Evolutionary conservation across 1,284 basidiomycete species (phyloP).

Genomic region (Porodaedalea pini): DNA sequence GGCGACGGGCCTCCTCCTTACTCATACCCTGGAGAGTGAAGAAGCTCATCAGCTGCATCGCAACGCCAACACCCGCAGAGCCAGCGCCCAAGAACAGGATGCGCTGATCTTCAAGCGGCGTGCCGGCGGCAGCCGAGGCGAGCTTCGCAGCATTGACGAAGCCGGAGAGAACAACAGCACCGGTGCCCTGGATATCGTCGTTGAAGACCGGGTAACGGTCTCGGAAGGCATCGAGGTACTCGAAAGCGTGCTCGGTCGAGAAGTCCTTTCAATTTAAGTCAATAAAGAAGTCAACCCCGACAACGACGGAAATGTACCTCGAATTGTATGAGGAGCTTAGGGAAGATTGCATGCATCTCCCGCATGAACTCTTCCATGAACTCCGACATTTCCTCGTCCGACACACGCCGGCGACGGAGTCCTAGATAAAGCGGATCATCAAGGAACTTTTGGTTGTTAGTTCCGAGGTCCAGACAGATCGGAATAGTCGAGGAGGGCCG

Average conservation of each 20-base stretch:
- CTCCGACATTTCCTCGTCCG: conserved; percentile 62
- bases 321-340: conserved; percentile 87
- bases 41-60: conserved; percentile 85
- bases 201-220: conserved; percentile 82
- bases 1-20: conserved; percentile 71
- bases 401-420: conserved; percentile 66
- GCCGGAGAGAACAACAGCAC: conserved; percentile 88
- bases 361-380: conserved; percentile 95
- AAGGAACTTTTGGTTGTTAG: conserved; percentile 79
- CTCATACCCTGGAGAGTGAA: conserved; percentile 78
- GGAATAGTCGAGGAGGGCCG: conserved; percentile 83
- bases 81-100: conserved; percentile 92
- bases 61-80: conserved; percentile 87
- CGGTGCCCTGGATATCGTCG: conserved; percentile 88
- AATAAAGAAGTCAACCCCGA: conserved; percentile 22
- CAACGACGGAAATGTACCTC: conserved; percentile 47
- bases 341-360: conserved; percentile 72
- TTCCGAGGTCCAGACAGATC: conserved; percentile 84
- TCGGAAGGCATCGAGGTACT: conserved; percentile 75
- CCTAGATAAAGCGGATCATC: conserved; percentile 92
- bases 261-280: conserved; percentile 54
- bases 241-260: conserved; percentile 83
- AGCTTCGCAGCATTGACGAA: conserved; percentile 87
- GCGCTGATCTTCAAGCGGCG: conserved; percentile 69
- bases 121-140: conserved; percentile 67